These are phyloP conservation scores for Phytophthora constricta DNA, from an alignment of 352 stramenopile species.

Conservation along the genomic window DNA sequence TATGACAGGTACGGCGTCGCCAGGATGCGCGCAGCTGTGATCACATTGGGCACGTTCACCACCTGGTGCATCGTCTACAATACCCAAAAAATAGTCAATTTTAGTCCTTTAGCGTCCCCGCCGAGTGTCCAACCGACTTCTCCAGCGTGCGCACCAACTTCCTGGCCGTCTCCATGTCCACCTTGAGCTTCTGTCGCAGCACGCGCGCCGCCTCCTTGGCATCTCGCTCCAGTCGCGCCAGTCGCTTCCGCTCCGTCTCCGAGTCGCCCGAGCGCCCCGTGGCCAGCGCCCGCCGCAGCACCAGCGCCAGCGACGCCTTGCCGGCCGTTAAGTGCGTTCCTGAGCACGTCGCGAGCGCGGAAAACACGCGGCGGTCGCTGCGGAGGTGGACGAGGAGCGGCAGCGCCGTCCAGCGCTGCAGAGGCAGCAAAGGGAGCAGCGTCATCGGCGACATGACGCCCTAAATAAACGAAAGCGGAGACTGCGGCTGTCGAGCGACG, in stretches of 20 bases:
- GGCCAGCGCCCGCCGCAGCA: constrained; percentile 19
- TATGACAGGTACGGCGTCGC: constrained; percentile 80
- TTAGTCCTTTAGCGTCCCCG: background rate
- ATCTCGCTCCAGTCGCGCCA: constrained; percentile 19
- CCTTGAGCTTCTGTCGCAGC: constrained; percentile 57
- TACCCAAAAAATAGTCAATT: constrained; percentile 4
- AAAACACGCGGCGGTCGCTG: constrained; percentile 11
- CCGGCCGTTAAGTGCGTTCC: background rate
- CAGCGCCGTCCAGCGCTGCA: constrained; percentile 6
- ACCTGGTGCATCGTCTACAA: constrained; percentile 70
- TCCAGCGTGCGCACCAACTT: constrained; percentile 39
- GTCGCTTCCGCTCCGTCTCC: constrained; percentile 10
- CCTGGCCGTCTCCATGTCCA: constrained; percentile 56
- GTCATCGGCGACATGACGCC: constrained; percentile 11
- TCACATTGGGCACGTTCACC: constrained; percentile 80
- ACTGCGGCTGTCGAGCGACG: background rate
- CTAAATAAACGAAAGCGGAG: constrained; percentile 4
- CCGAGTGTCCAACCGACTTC: background rate
- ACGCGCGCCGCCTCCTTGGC: constrained; percentile 39
- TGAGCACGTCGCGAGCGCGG: constrained; percentile 6
- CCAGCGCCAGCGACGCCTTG: background rate
- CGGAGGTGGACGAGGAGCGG: background rate
- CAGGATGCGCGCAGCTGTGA: constrained; percentile 80
- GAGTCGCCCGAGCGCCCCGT: constrained; percentile 9
- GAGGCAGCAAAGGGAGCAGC: background rate